phyloP scores from a whole-genome alignment of 2,329 filamentous ascomycete genomes.

The Sporothrix protearum region DNA sequence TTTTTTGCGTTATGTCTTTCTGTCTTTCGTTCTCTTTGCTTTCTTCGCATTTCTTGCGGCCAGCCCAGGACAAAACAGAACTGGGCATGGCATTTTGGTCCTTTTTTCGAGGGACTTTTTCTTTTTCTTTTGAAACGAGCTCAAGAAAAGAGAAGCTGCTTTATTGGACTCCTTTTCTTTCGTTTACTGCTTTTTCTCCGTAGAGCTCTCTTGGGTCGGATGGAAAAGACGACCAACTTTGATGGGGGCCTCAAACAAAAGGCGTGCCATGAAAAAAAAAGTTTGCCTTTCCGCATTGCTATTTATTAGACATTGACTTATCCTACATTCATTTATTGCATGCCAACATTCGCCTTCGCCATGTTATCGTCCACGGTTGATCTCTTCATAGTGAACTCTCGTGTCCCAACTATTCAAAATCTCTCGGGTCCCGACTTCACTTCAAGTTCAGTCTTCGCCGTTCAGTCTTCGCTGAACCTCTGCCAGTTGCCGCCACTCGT shows the following conservation, averaged over 20 bases:
- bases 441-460: too few species aligned
- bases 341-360: background rate
- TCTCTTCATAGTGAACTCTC: background rate
- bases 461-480: background rate
- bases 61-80: background rate
- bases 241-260: background rate
- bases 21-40: background rate
- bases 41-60: background rate
- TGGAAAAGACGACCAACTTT: background rate
- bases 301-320: background rate
- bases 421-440: too few species aligned
- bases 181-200: background rate
- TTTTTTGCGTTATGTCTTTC: background rate
- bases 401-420: background rate
- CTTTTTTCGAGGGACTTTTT: background rate
- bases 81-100: background rate
- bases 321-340: background rate
- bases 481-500: conserved; percentile 34
- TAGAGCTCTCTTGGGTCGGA: background rate
- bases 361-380: background rate
- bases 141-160: background rate
- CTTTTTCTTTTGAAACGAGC: background rate
- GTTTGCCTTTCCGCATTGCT: background rate
- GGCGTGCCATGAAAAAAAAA: background rate
- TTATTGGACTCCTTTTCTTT: background rate